Base-by-base conservation (phyloP, 2,329 filamentous ascomycete genomes). In the Epichloe sibirici region DNA sequence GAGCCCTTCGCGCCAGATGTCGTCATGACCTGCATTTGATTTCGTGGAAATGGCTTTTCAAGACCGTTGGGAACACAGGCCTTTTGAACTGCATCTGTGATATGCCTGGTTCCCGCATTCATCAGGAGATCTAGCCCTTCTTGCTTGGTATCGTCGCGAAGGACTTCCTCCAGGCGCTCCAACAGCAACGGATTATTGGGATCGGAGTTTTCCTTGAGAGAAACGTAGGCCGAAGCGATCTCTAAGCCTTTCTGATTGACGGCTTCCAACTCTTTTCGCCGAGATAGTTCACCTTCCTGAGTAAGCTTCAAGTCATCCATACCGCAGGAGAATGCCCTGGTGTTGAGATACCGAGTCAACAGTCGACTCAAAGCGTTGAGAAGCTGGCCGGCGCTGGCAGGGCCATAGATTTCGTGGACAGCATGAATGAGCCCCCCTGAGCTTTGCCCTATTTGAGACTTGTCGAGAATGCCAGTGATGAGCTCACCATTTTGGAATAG, bases 11-110 rank as follows among this genome's bases (percentile, higher is more conserved):
- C 93, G 67, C 93, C 93, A 53, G 93, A 96, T 13, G 85, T 86
- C 23, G 93, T 98, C 93, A 98, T 98, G 58, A 88, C 83, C 74
- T 98, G 93, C 91, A 98, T 98, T 70, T 97, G 91, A 64, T 98
- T 98, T 64, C 85, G 86, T 1, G 93, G 93, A 69, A 98, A 98
- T 7, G 86, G 81, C 70, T 97, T 98, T 62, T 88, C 83, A 31
- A 98, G 79, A 43, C 88, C 89, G 21, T 74, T 71, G 0, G 93
- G 93, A 58, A 98, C 77, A 68, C 90, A 95, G 2, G 80, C 79
- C 46, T 76, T 76, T 9, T 90, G 95, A 45, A 97, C 84, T 1
- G 75, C 79, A 15, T 86, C 83, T 4, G 91, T 96, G 28, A 98
- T 78, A 3, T 77, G 69, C 12, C 76, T 75, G 49, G 82, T 85